Evolutionary conservation across 768 basidiomycete species (phyloP).

Genomic region (Boletus reticulatus): DNA sequence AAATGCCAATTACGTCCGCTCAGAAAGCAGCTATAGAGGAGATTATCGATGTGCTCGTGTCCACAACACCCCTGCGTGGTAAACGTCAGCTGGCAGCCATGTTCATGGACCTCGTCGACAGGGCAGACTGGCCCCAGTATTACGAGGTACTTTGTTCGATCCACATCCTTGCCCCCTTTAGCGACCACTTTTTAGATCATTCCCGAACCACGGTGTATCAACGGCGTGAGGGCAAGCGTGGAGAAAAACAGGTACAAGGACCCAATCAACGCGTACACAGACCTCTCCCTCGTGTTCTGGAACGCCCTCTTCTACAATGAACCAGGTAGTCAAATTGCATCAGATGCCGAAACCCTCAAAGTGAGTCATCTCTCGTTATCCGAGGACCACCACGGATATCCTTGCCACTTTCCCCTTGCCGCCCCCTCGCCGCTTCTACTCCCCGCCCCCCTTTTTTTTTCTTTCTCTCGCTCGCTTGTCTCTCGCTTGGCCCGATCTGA

Average conservation of each 20-base stretch:
- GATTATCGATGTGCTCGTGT: conserved; percentile 47
- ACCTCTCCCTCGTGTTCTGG: conserved; percentile 86
- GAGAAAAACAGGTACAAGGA: conserved; percentile 75
- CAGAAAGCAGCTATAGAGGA: conserved; percentile 64
- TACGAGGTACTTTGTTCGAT: conserved; percentile 56
- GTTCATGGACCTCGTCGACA: conserved; percentile 79
- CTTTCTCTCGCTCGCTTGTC: neutral
- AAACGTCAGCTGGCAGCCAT: conserved; percentile 66
- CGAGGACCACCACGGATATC: conserved; percentile 22
- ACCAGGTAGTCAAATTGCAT: conserved; percentile 65
- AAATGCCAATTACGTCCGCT: conserved; percentile 52
- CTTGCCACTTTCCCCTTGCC: too few species aligned
- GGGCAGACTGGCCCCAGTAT: conserved; percentile 76
- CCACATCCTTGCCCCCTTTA: neutral
- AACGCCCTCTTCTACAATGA: conserved; percentile 94
- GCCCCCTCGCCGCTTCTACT: too few species aligned
- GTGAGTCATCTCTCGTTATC: conserved; percentile 41
- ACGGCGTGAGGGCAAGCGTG: conserved; percentile 64
- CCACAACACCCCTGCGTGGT: conserved; percentile 45
- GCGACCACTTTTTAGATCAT: too few species aligned
- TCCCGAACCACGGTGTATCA: conserved; percentile 80
- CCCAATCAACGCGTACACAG: conserved; percentile 68
- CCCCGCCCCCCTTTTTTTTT: neutral
- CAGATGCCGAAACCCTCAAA: conserved; percentile 69
- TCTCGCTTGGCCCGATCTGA: conserved; percentile 6